A percentile compares a stretch with the other conserved stretches of the same genome.
Evolutionary conservation across 441 rosid species (phyloP).

Genomic region (Macaranga tanarius): DNA sequence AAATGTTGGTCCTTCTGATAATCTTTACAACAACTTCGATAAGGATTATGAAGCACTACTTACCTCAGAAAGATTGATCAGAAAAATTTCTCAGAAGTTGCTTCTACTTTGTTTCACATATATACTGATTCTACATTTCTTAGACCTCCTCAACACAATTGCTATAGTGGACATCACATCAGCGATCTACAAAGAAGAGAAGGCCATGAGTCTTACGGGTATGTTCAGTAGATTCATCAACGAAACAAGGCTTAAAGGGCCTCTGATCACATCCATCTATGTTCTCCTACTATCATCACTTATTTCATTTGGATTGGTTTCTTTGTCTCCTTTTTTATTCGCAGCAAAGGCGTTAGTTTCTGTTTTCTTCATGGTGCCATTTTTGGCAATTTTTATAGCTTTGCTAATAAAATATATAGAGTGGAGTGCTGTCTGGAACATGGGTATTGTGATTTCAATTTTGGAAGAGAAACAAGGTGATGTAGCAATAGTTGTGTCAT

Average conservation of each 20-base stretch:
- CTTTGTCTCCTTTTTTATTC: not conserved
- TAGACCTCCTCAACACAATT: conserved; percentile 9
- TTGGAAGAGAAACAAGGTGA: conserved; percentile 37
- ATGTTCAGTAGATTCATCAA: conserved; percentile 18
- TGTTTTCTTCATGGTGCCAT: not conserved
- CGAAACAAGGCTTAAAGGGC: conserved; percentile 25
- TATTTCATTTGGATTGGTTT: conserved; percentile 11
- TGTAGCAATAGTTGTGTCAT: conserved; percentile 26
- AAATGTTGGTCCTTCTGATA: not conserved
- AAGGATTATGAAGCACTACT: not conserved
- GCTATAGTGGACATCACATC: conserved; percentile 5
- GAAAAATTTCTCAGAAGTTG: not conserved
- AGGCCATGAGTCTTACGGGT: conserved; percentile 14
- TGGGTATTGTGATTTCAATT: conserved; percentile 32
- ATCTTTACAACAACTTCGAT: not conserved
- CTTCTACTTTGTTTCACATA: not conserved
- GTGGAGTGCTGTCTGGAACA: conserved; percentile 39
- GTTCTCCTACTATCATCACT: conserved; percentile 27
- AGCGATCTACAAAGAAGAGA: not conserved
- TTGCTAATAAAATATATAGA: conserved; percentile 25
- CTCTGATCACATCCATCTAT: conserved; percentile 30
- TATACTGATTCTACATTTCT: not conserved
- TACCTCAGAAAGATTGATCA: not conserved
- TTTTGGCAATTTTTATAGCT: conserved; percentile 9
- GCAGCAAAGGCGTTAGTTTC: no score